These are phyloP conservation scores for Gossypium aridum DNA, from an alignment of 441 rosid genomes.

Conservation along the genomic window DNA sequence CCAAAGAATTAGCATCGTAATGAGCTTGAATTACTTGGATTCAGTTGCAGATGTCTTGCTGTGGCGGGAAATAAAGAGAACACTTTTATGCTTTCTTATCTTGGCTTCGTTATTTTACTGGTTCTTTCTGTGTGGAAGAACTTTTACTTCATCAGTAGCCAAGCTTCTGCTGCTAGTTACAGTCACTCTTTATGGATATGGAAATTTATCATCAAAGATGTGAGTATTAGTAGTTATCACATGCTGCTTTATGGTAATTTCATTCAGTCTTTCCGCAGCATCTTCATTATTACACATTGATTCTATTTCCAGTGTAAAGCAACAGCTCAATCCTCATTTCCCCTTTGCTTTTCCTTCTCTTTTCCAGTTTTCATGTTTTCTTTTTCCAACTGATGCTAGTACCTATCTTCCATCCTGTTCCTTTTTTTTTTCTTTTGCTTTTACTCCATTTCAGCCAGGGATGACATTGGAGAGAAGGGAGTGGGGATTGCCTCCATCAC, in stretches of 20 bases:
- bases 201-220: constrained; percentile 49
- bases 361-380: background rate
- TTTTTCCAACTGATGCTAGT: background rate
- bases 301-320: background rate
- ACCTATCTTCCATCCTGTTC: background rate
- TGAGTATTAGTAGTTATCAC: constrained; percentile 34
- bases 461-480: background rate
- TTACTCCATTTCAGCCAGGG: background rate
- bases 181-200: constrained; percentile 47
- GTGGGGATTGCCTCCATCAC: background rate
- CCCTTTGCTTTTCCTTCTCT: background rate
- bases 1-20: background rate
- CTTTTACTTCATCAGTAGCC: constrained; percentile 65
- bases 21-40: constrained; percentile 20
- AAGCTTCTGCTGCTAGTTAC: constrained; percentile 52
- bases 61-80: constrained; percentile 88
- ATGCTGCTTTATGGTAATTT: constrained; percentile 6
- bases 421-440: background rate
- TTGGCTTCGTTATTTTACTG: constrained; percentile 56
- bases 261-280: background rate
- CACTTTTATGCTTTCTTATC: constrained; percentile 53
- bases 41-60: constrained; percentile 89
- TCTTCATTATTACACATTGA: constrained; percentile 2
- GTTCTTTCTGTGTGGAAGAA: constrained; percentile 71
- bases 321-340: background rate